Percentiles rank a stretch among this genome's conserved stretches.
phyloP scores from a whole-genome alignment of 2,329 filamentous ascomycete species.

The Aspergillus clavatus region DNA sequence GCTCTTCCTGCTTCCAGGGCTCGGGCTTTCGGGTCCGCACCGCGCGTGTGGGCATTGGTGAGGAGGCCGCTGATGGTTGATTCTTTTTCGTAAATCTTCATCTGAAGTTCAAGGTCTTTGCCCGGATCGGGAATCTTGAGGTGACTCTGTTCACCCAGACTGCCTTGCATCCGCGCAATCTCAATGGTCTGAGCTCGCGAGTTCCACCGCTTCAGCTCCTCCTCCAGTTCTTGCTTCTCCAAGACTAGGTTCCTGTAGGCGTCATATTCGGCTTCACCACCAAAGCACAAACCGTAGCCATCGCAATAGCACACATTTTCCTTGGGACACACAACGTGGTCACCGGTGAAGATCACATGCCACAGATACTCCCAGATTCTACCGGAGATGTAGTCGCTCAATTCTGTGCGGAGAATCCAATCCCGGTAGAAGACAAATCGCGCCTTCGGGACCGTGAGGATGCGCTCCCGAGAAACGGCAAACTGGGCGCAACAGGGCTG shows the following conservation, averaged over 20 bases:
- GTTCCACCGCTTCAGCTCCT: conserved; percentile 36
- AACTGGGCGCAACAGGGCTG: conserved; percentile 64
- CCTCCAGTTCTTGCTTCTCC: conserved; percentile 36
- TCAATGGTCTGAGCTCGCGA: conserved; percentile 35
- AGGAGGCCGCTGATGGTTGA: conserved; percentile 40
- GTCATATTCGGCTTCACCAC: conserved; percentile 45
- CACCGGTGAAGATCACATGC: conserved; percentile 57
- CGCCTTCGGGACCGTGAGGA: conserved; percentile 49
- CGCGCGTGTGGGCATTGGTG: conserved; percentile 46
- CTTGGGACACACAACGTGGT: conserved; percentile 41
- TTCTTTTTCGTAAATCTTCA: conserved; percentile 42
- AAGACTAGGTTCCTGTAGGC: conserved; percentile 46
- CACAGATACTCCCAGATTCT: conserved; percentile 61
- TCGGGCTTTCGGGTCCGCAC: conserved; percentile 48
- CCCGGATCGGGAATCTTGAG: conserved; percentile 38
- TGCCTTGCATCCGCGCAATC: conserved; percentile 20
- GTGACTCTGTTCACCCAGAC: conserved; percentile 21
- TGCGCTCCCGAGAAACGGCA: conserved; percentile 54
- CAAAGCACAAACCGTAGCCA: conserved; percentile 60
- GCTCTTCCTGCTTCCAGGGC: conserved; percentile 50
- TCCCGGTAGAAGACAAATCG: conserved; percentile 56
- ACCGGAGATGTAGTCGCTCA: conserved; percentile 54
- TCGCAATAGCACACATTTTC: conserved; percentile 60
- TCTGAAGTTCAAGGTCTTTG: conserved; percentile 40
- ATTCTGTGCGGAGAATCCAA: conserved; percentile 55